These are phyloP conservation scores for Pachyrhizus erosus DNA, from an alignment of 306 rosid species.

Conservation along the genomic window DNA sequence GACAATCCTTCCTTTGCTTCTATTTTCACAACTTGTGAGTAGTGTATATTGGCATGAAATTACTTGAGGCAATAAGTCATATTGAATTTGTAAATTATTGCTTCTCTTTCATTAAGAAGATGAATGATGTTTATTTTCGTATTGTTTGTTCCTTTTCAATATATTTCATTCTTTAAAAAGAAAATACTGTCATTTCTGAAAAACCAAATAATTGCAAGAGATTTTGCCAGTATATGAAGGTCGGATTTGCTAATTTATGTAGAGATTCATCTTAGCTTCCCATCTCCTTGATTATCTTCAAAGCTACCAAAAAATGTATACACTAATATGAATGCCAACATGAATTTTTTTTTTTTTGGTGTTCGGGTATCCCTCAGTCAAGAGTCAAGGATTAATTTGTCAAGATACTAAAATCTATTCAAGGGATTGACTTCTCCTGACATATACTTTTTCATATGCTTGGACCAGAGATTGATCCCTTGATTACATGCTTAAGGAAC, in stretches of 20 bases:
- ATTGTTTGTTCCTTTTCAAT: neutral
- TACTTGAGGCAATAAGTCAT: conserved; percentile 5
- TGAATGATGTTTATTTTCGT: neutral
- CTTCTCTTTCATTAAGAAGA: neutral
- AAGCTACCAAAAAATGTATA: neutral
- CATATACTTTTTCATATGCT: no score
- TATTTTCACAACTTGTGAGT: conserved; percentile 1
- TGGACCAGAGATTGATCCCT: no score
- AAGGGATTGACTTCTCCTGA: no score
- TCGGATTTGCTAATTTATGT: neutral
- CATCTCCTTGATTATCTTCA: conserved; percentile 2
- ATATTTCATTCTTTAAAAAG: neutral
- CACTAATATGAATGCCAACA: conserved; percentile 6
- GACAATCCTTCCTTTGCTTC: conserved; percentile 6
- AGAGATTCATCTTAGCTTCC: neutral
- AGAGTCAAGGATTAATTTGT: no score
- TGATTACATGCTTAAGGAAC: no score
- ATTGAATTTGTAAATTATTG: neutral
- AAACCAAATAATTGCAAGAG: conserved; percentile 10
- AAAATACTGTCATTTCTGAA: neutral
- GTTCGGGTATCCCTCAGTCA: no score
- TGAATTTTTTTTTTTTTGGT: no score
- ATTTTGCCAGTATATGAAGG: neutral
- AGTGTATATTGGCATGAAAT: neutral
- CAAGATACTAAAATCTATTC: no score